Base-by-base conservation (phyloP, 768 basidiomycete genomes). In the Hygrophorus pudorinus region DNA sequence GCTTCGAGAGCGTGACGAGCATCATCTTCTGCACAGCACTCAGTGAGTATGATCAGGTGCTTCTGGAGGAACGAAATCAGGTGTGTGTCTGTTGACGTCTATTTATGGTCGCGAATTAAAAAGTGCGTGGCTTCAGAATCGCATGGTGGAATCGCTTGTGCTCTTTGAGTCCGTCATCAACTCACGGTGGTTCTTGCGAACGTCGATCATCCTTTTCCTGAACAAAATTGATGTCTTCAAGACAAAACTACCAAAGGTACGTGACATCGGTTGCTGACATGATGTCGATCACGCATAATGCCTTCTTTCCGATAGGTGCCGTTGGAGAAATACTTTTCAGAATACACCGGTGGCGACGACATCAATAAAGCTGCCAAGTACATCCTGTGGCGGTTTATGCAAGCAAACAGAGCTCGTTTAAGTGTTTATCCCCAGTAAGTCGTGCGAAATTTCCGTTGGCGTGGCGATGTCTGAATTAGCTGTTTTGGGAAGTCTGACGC, bases 161-260 rank as follows among this genome's bases (percentile, higher is more conserved):
- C 78, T 96, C 21, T 93, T 92, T 60, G 89, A 92, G 57, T 85
- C 82, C 21, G 88, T 92, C 59, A 86, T 87, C 66, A 94, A 94
- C 57, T 91, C 88, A 29, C 75, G 91, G 50, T 93, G 86, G 88
- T 91, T 92, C 63, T 79, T 87, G 42, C 79, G 87, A 53, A 90
- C 90, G 4, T 87, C 85, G 1, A 90, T 93, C 55, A 92, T 93
- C 57, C 65, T 93, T 41, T 91, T 92, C 73, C 64, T 91, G 49
- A 93, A 91, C 67, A 92, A 94, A 72, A 92, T 92, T 54, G 92
- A 96, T 61, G 68, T 93, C 36, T 93, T 96, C 67, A 82, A 86
- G 41, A 81, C 80, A 56, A 96, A 96, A 62, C 71, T 94, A 13
- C 83, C 83, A 4, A 73, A 70, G 61, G 70, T 67, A 32, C 13